These are phyloP conservation scores for Cyclotella sp. DNA, from an alignment of 108 stramenopile genomes.

Conservation along the genomic window DNA sequence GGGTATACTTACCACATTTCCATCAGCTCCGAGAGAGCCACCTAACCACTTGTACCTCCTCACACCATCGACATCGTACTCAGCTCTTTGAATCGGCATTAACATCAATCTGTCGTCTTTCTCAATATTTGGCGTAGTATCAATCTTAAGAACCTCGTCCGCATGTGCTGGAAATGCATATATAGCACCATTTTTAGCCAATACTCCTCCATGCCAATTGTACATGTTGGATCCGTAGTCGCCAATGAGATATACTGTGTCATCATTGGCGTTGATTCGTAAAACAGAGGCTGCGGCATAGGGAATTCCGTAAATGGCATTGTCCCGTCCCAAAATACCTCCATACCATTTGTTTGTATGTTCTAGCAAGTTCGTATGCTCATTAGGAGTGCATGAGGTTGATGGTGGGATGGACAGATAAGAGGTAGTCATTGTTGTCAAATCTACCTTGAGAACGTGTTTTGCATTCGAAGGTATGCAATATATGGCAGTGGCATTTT, in stretches of 20 bases:
- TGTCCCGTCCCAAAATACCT: constrained; percentile 79
- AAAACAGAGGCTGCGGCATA: constrained; percentile 69
- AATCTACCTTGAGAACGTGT: constrained; percentile 78
- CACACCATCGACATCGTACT: constrained; percentile 56
- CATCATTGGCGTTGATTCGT: constrained; percentile 67
- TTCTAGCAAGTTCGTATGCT: constrained; percentile 54
- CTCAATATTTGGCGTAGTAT: constrained; percentile 45
- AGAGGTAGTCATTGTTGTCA: constrained; percentile 65
- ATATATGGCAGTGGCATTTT: constrained; percentile 80
- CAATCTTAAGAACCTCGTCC: constrained; percentile 67
- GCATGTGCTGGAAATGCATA: constrained; percentile 85
- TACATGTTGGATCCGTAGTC: constrained; percentile 69
- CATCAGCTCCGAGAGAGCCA: constrained; percentile 74
- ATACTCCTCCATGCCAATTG: constrained; percentile 90
- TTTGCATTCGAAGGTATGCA: constrained; percentile 84
- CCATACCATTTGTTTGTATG: constrained; percentile 86
- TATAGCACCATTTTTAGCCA: constrained; percentile 57
- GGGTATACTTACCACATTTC: constrained; percentile 58
- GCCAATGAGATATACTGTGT: constrained; percentile 68
- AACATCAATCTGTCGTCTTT: constrained; percentile 8
- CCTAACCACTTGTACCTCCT: constrained; percentile 88
- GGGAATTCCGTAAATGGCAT: constrained; percentile 81
- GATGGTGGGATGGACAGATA: constrained; percentile 62
- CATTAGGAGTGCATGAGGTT: neutral
- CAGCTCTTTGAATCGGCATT: constrained; percentile 61